Percentiles rank a stretch among this genome's conserved stretches.
These are phyloP conservation scores for Lachancea sp. DNA, from an alignment of 805 yeast genomes.

Conservation along the genomic window DNA sequence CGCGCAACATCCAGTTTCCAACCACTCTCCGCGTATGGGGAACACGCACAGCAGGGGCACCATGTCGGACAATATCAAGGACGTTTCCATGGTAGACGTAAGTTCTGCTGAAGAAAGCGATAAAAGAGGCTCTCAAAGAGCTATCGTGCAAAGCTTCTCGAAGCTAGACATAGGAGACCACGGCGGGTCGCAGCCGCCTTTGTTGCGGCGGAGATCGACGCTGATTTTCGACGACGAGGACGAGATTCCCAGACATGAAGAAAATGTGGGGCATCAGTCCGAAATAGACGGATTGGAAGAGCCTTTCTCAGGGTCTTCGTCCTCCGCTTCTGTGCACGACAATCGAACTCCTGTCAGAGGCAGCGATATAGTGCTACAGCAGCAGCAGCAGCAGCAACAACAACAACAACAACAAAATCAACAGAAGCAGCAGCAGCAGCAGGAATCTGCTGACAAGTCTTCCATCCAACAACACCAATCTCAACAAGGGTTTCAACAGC, in stretches of 20 bases:
- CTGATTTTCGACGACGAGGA: constrained; percentile 63
- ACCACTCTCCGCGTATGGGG: constrained; percentile 8
- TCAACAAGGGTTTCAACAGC: too few relatives aligned
- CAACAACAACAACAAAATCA: constrained; percentile 3
- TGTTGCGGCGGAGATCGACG: constrained; percentile 58
- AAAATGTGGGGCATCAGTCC: constrained; percentile 9
- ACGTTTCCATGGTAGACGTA: constrained; percentile 26
- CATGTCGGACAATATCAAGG: constrained; percentile 19
- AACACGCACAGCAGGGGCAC: constrained; percentile 11
- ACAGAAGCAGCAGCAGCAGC: neutral
- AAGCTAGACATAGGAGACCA: constrained; percentile 32
- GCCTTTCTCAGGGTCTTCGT: constrained; percentile 3
- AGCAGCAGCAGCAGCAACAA: constrained; percentile 6
- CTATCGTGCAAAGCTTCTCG: constrained; percentile 29
- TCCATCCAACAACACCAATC: too few relatives aligned
- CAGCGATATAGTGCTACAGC: neutral
- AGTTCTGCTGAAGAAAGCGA: constrained; percentile 17
- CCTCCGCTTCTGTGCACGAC: constrained; percentile 4
- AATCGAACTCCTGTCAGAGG: neutral
- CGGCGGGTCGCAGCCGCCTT: constrained; percentile 22
- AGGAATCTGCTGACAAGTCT: neutral
- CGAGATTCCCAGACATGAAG: constrained; percentile 14
- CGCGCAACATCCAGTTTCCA: neutral
- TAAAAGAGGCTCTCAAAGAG: constrained; percentile 7
- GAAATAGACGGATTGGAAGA: constrained; percentile 2